These are phyloP conservation scores for Vigna radiata DNA, from an alignment of 306 rosid species.

Conservation along the genomic window DNA sequence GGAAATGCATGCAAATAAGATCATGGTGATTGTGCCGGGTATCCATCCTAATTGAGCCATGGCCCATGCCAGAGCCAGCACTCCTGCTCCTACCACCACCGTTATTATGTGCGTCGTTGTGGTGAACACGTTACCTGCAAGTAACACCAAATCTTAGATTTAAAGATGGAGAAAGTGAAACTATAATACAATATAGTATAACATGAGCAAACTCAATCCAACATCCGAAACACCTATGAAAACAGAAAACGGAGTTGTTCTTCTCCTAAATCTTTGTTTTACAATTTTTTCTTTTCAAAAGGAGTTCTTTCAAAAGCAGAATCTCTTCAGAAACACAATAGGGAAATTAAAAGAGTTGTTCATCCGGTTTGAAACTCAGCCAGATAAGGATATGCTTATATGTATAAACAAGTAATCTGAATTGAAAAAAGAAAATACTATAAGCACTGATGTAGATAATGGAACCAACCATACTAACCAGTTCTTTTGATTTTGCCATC, in stretches of 20 bases:
- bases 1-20: slow-evolving; percentile 47
- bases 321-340: background rate
- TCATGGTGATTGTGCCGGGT: slow-evolving; percentile 40
- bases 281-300: background rate
- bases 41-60: slow-evolving; percentile 56
- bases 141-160: background rate
- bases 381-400: background rate
- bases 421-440: background rate
- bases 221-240: too few relatives aligned
- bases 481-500: slow-evolving; percentile 51
- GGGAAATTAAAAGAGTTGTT: background rate
- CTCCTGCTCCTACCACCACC: slow-evolving; percentile 54
- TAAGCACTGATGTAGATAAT: background rate
- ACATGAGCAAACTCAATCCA: too few relatives aligned
- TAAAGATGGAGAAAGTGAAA: background rate
- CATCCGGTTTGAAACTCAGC: background rate
- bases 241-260: too few relatives aligned
- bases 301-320: background rate
- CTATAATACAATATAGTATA: background rate
- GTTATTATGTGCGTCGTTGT: slow-evolving; percentile 52
- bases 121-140: slow-evolving; percentile 50
- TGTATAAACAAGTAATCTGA: background rate
- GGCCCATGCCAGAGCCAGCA: slow-evolving; percentile 53
- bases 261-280: background rate
- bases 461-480: slow-evolving; percentile 20